These are phyloP conservation scores for Flaveria brownii DNA, from an alignment of 129 eudicot genomes.

Conservation along the genomic window DNA sequence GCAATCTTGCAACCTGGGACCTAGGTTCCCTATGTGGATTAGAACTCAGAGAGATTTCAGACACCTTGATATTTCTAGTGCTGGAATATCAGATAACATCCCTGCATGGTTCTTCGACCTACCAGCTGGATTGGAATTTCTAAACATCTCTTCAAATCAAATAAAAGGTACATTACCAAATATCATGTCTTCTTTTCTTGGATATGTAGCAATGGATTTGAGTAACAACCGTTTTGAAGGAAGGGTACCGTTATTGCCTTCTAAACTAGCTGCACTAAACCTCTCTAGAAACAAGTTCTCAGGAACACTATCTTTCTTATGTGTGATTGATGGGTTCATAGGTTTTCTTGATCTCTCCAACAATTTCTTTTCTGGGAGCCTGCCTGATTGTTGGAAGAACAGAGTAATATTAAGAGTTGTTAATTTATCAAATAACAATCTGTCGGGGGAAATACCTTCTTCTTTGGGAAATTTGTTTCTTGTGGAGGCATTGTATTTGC, in stretches of 20 bases:
- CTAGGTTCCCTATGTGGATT: slow-evolving; percentile 43
- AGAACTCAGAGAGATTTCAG: slow-evolving; percentile 13
- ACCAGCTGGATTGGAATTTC: not conserved
- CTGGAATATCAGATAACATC: slow-evolving; percentile 35
- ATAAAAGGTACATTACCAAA: slow-evolving; percentile 31
- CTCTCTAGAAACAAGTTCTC: slow-evolving; percentile 38
- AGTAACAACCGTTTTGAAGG: slow-evolving; percentile 21
- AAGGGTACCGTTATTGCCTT: slow-evolving; percentile 15
- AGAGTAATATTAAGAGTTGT: too few relatives aligned
- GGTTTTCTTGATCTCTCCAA: slow-evolving; percentile 32
- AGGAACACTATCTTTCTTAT: slow-evolving; percentile 19
- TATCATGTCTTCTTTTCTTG: not conserved
- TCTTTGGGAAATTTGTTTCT: slow-evolving; percentile 7
- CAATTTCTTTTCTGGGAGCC: slow-evolving; percentile 23
- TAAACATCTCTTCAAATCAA: slow-evolving; percentile 32
- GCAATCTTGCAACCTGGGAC: slow-evolving; percentile 36
- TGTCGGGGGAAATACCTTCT: slow-evolving; percentile 32
- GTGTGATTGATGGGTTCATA: not conserved
- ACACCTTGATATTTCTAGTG: slow-evolving; percentile 40
- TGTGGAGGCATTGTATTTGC: slow-evolving; percentile 13
- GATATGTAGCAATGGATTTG: slow-evolving; percentile 16
- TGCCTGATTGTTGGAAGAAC: slow-evolving; percentile 25
- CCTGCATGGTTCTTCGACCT: slow-evolving; percentile 39
- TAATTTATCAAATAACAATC: slow-evolving; percentile 25
- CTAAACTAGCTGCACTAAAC: not conserved